Evolutionary conservation across 495 filamentous ascomycete genomes (phyloP), one percentile per base, ranked within the genome.

Genomic region (Penicillium dipodomyicola): DNA sequence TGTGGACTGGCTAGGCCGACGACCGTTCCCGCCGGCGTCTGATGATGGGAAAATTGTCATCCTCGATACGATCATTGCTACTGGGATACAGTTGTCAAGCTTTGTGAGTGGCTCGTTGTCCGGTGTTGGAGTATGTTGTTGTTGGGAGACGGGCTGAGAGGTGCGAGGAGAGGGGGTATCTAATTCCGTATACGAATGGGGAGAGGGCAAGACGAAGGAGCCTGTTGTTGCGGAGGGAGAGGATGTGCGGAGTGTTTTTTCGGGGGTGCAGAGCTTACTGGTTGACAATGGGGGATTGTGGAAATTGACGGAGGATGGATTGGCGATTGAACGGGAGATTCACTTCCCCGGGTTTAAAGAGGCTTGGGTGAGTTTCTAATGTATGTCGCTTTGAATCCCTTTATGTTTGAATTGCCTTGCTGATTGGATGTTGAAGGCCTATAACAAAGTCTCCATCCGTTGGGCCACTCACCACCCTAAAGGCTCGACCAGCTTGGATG

Each of bases 51-150:
- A 35, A 17, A 30, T 49, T 15, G 9, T 49, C 3, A 22, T 49
- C 2, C 47, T 49, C 29, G 47, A 49, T 25, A 49, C 47, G 47
- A 35, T 49, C 47, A 35, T 49, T 20, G 47, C 47, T 30, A 49
- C 47, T 7, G 47, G 47, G 47, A 49, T 35, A 49, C 47, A 15
- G 32, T 49, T 1, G 30, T 49, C 29, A 30, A 37, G 47, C 47
- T 49, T 5, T 49, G 47, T 7, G 47, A 19, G 47, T 49, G 4
- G 47, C 47, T 7, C 5, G 9, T 14, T 49, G 47, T n/a, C 47
- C 47, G 30, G 47, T 30, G 29, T 30, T 49, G 15, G 32, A 49
- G 30, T 49, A 32, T 49, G 47, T 49, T 17, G 47, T 49, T 49
- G 47, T 49, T 30, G 47, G 47, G 15, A 30, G 14, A 15, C 9